Evolutionary conservation across 176 grass and related monocot genomes (phyloP).

Genomic region (Triticum monococcum): DNA sequence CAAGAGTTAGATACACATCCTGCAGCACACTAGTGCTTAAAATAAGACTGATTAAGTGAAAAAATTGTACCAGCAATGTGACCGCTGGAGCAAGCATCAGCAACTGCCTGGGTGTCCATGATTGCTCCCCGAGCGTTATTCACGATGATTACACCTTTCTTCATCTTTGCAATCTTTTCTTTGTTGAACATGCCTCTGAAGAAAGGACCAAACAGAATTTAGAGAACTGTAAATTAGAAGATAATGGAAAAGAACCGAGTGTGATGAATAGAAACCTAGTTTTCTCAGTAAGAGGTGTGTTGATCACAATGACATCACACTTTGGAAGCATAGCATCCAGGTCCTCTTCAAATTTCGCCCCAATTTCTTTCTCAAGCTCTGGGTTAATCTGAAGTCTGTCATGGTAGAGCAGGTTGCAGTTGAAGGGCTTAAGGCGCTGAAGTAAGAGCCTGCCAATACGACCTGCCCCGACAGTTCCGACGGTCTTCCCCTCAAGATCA

Average conservation of each 20-base stretch:
- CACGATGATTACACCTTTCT: conserved; percentile 85
- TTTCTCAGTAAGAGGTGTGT: conserved; percentile 92
- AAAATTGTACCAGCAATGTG: conserved; percentile 61
- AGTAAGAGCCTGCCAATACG: conserved; percentile 82
- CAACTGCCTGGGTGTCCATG: conserved; percentile 91
- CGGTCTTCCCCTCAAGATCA: conserved; percentile 88
- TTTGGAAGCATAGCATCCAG: conserved; percentile 87
- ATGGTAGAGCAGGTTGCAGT: conserved; percentile 86
- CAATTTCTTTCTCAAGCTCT: conserved; percentile 82
- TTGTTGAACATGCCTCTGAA: conserved; percentile 93
- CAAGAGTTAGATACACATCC: neutral
- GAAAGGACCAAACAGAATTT: conserved; percentile 6
- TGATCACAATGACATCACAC: conserved; percentile 87
- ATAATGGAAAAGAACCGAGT: conserved; percentile 16
- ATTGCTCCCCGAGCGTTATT: conserved; percentile 93
- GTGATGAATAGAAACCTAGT: conserved; percentile 52
- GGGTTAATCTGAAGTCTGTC: conserved; percentile 66
- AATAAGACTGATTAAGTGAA: neutral
- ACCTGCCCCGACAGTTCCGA: conserved; percentile 83
- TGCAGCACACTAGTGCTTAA: neutral
- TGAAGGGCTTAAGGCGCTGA: conserved; percentile 84
- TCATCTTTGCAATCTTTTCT: conserved; percentile 90
- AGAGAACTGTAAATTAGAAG: conserved; percentile 5
- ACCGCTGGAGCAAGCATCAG: conserved; percentile 75
- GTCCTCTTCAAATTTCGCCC: conserved; percentile 83